These are phyloP conservation scores for Aureobasidium lini DNA, from an alignment of 2,329 filamentous ascomycete genomes.

Conservation along the genomic window DNA sequence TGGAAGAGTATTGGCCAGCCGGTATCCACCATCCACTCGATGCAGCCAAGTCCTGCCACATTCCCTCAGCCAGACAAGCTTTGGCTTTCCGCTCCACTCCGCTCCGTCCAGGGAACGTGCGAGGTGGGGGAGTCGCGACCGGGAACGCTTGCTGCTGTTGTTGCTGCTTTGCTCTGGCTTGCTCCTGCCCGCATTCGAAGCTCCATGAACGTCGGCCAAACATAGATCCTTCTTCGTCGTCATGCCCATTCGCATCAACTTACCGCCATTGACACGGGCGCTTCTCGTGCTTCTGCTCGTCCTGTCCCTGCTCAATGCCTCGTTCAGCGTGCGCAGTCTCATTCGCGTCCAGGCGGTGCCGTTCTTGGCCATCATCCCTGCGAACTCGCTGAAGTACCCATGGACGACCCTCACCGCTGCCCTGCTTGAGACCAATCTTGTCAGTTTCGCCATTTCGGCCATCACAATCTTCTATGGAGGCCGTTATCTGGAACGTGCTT, in stretches of 20 bases:
- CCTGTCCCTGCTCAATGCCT: constrained; percentile 75
- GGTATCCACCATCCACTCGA: too few species aligned
- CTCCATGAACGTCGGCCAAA: not conserved
- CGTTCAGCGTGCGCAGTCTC: constrained; percentile 35
- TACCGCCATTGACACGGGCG: constrained; percentile 82
- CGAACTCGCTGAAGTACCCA: constrained; percentile 75
- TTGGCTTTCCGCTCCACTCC: too few species aligned
- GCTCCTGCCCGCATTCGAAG: not conserved
- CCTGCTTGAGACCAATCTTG: constrained; percentile 86
- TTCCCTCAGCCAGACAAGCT: too few species aligned
- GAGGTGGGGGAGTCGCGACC: not conserved
- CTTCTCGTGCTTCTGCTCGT: constrained; percentile 66
- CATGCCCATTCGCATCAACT: constrained; percentile 78
- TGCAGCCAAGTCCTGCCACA: too few species aligned
- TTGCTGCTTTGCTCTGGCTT: not conserved
- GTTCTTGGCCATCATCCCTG: constrained; percentile 80
- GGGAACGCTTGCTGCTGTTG: not conserved
- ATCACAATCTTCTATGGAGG: constrained; percentile 84
- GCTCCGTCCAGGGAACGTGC: too few species aligned
- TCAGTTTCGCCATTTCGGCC: constrained; percentile 71
- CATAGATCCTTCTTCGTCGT: not conserved
- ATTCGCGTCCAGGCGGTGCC: constrained; percentile 36
- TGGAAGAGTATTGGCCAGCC: too few species aligned
- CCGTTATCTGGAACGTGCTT: constrained; percentile 89
- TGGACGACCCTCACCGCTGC: constrained; percentile 87